Base-by-base conservation (phyloP, 2,329 filamentous ascomycete genomes). In the Epichloe elymi region DNA sequence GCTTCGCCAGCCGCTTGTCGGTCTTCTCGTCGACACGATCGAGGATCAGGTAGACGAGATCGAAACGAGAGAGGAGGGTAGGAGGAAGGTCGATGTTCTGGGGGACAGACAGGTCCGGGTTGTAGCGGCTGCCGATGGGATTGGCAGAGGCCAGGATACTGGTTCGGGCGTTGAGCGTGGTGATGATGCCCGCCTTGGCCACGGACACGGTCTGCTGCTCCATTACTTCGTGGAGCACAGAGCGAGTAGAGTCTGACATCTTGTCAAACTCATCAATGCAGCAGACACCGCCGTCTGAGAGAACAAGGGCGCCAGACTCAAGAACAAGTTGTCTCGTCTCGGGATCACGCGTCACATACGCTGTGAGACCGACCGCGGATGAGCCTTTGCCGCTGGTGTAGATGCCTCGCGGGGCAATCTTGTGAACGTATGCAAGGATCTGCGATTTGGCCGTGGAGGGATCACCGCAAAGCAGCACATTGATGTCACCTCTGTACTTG, bases 61-160 rank as follows among this genome's bases (percentile, higher is more conserved):
- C 93, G 65, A 98, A 98, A 74, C 93, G 85, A 5, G 90, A 96
- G 49, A 98, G 79, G 6, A 98, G 76, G 0, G 93, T 98, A 0
- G 93, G 93, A 0, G 93, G 93, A 8, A 98, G 80, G 63, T 98
- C 93, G 60, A 98, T 98, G 67, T 98, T 98, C 62, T 97, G 90
- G 3, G 93, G 93, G 14, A 98, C 93, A 0, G 93, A 90, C 23
- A 98, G 72, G 61, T 95, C 91, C 3, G 88, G 86, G 67, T 98
- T 97, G 72, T 98, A 98, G 64, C 94, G 90, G 70, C 88, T 95
- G 60, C 93, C 93, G 58, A 98, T 97, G 1, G 93, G 93, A 65
- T 98, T 98, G 67, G 93, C 93, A 11, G 91, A 97, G 15, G 93
- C 93, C 33, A 98, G 80, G 62, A 98, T 96, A 56, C 87, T 94